A percentile compares a stretch with the other conserved stretches of the same genome.
phyloP scores from a whole-genome alignment of 140 eudicot species.

The Cichorium intybus region DNA sequence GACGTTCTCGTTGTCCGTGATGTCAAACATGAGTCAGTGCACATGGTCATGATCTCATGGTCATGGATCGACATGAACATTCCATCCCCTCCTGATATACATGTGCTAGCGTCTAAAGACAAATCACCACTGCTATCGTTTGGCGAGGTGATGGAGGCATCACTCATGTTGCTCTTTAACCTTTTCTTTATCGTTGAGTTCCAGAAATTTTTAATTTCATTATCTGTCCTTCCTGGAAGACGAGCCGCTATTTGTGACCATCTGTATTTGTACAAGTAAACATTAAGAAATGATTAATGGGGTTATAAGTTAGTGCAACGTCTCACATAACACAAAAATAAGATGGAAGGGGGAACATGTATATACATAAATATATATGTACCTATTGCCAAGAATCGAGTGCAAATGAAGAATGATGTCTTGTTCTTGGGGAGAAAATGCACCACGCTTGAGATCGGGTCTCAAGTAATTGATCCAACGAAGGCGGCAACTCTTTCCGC shows the following conservation, averaged over 20 bases:
- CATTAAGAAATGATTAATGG: background rate
- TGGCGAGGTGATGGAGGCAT: slow-evolving; percentile 35
- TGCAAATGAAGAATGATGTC: slow-evolving; percentile 58
- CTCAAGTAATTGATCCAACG: slow-evolving; percentile 89
- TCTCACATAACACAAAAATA: background rate
- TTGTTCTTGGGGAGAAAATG: slow-evolving; percentile 68
- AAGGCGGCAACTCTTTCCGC: slow-evolving; percentile 90
- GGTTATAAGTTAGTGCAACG: background rate
- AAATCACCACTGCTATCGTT: slow-evolving; percentile 33
- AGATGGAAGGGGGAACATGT: background rate
- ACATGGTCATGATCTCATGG: slow-evolving; percentile 40
- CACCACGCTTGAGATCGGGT: slow-evolving; percentile 85
- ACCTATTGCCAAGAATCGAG: slow-evolving; percentile 41
- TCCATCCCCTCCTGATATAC: slow-evolving; percentile 9
- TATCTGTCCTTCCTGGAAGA: slow-evolving; percentile 88
- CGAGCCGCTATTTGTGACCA: slow-evolving; percentile 93
- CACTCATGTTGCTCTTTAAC: slow-evolving; percentile 41
- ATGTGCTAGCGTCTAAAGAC: slow-evolving; percentile 16
- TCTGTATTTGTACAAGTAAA: slow-evolving; percentile 20
- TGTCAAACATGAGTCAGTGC: slow-evolving; percentile 58
- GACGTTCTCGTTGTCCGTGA: slow-evolving; percentile 46
- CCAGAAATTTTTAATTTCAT: slow-evolving; percentile 87
- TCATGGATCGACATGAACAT: slow-evolving; percentile 43
- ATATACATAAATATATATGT: background rate
- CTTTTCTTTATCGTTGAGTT: slow-evolving; percentile 80